phyloP scores from a whole-genome alignment of 2,329 filamentous ascomycete genomes.

The Apiospora hydei region DNA sequence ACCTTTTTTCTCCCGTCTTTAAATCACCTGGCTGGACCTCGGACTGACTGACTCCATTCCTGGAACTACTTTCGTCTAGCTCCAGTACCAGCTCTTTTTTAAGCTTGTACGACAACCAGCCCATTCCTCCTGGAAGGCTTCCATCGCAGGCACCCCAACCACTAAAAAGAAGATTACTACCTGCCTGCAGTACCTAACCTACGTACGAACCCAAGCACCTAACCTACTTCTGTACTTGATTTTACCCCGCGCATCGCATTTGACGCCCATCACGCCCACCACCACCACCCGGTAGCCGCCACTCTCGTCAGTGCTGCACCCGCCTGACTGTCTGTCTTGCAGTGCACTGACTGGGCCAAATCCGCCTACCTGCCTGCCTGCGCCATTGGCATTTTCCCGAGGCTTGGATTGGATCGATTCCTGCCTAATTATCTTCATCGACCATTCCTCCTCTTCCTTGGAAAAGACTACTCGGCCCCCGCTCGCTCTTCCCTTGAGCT shows the following conservation, averaged over 20 bases:
- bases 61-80: constrained; percentile 9
- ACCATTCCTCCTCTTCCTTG: constrained; percentile 19
- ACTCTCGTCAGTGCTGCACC: constrained; percentile 10
- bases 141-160: constrained; percentile 11
- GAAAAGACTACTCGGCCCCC: constrained; percentile 6
- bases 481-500: constrained; percentile 16
- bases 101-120: constrained; percentile 14
- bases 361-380: neutral
- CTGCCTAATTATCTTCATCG: constrained; percentile 17
- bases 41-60: constrained; percentile 16
- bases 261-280: neutral
- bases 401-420: constrained; percentile 19
- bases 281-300: constrained; percentile 2
- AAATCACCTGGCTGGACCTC: constrained; percentile 15
- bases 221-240: neutral
- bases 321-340: neutral
- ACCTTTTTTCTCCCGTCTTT: neutral
- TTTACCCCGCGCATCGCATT: constrained; percentile 9
- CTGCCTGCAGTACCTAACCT: constrained; percentile 9
- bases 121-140: constrained; percentile 4
- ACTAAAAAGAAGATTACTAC: constrained; percentile 12
- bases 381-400: constrained; percentile 15
- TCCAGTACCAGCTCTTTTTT: neutral
- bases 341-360: neutral
- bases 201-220: neutral